Base-by-base conservation (phyloP, 169 alveolate species). In the Plasmodium coatneyi region DNA sequence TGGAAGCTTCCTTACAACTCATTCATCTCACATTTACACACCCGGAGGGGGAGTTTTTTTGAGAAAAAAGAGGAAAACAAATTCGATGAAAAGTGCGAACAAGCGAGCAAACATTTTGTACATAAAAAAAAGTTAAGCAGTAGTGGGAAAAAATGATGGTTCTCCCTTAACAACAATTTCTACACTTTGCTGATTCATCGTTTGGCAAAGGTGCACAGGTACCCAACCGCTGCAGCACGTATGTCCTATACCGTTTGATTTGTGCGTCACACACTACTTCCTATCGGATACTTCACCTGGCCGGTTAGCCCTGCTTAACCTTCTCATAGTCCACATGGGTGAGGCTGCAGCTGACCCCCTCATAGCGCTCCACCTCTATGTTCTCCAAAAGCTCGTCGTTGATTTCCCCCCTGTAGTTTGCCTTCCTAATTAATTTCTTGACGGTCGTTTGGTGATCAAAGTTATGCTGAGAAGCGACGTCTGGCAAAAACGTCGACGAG, bases 401-500 rank as follows among this genome's bases (percentile, higher is more conserved):
- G 36, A 84, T 84, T 32, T 49, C 84, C 5, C 92, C 92, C 60
- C 71, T 72, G 28, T 84, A 84, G 60, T 84, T 84, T 32, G 92
- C 84, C 49, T 84, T 84, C 60, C 92, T 84, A 49, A 84, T 84
- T 56, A 84, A 52, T 72, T 84, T 72, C 25, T 28, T 71, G 12
- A 84, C 66, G 5, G 92, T 84, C 36, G 80, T 84, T 84, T 84
- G 19, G 36, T 84, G 92, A 19, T 84, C 84, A 28, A 72, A 84
- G 46, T 92, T 89, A 66, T 95, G 95, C 70, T 95, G 96, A 39
- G 80, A 16, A 14, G 97, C 97, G 6, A 95, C 96, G 41, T 95
- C 97, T 12, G 97, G 97, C 56, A 95, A 92, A 60, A 94, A 95
- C 3, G 97, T 95, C 25, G 97, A 84, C 12, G 96, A 92, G 80